Evolutionary conservation across 768 basidiomycete genomes (phyloP), one percentile per base, ranked within the genome.

Genomic region (Xerocomellus dryophilus): DNA sequence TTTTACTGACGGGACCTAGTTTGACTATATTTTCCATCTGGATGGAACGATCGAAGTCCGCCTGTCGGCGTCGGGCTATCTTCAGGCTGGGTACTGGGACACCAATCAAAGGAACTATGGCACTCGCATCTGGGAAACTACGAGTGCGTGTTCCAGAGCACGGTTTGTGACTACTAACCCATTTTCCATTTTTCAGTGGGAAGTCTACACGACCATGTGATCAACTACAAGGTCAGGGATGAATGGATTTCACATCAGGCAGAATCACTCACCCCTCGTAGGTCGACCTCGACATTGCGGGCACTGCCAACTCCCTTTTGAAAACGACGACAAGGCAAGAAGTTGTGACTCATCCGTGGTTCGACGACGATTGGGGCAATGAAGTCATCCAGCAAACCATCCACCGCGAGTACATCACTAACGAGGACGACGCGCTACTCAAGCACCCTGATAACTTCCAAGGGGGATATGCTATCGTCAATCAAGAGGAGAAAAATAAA

Each of bases 31-130:
- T 2, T 85, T 86, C 73, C 78, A 81, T 53, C 64, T 84, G 17
- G 85, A 86, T 57, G 84, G 85, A 4, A 84, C 83, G 3, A 77
- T 87, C 21, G 85, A 87, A 70, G 81, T 85, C n/a, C 75, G 81
- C 2, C 31, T 85, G 17, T 85, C 84, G 8, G 85, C 85, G 0
- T 85, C 83, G 4, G 85, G 85, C 2, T 87, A 87, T 62, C 71
- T 86, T 49, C 85, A 86, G 69, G 83, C 81, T 41, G 83, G 80
- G 12, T 82, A 75, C 63, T 85, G 81, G 78, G 77, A 80, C 32
- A 55, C 71, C 1, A 63, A 73, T 17, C 78, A 83, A 66, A 71
- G 70, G 4, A 61, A 69, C 0, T 85, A 85, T 60, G 85, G 85
- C 1, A 73, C 76, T 23, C 76, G 73, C 15, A 83, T 87, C 43